phyloP scores from a whole-genome alignment of 2,329 filamentous ascomycete species.

The Zymoseptoria tritici region DNA sequence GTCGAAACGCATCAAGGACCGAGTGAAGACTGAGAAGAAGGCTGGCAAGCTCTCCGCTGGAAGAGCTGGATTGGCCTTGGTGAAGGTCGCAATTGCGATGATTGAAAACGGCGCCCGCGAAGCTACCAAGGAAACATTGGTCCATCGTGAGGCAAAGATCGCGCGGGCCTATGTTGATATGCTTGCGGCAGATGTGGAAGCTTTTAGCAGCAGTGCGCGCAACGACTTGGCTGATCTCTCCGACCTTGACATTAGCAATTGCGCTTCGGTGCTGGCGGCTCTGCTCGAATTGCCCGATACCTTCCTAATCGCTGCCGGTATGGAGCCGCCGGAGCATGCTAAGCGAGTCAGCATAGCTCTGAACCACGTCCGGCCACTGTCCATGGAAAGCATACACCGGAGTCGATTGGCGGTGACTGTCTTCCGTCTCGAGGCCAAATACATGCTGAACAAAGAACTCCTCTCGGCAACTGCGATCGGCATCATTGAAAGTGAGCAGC shows the following conservation, averaged over 20 bases:
- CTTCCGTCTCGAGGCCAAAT: not conserved
- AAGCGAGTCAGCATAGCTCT: not conserved
- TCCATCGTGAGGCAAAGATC: not conserved
- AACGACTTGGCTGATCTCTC: not conserved
- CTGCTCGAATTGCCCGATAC: not conserved
- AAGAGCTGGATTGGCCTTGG: not conserved
- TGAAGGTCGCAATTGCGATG: not conserved
- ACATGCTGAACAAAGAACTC: not conserved
- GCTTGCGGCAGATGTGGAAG: not conserved
- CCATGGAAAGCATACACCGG: not conserved
- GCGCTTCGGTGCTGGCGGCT: not conserved
- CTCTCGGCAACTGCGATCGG: not conserved
- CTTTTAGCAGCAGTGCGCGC: not conserved
- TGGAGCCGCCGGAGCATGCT: not conserved
- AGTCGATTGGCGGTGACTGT: not conserved
- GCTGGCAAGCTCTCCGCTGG: not conserved
- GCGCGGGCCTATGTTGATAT: not conserved
- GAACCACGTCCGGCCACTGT: not conserved
- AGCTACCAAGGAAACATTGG: not conserved
- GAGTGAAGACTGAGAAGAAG: not conserved
- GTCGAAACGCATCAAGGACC: conserved; percentile 1
- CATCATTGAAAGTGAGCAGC: not conserved
- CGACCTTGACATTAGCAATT: not conserved
- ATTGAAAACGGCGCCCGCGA: not conserved
- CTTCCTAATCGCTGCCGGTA: not conserved